Evolutionary conservation across 2,329 filamentous ascomycete genomes (phyloP), one percentile per base, ranked within the genome.

Genomic region (Alternaria brassicae): DNA sequence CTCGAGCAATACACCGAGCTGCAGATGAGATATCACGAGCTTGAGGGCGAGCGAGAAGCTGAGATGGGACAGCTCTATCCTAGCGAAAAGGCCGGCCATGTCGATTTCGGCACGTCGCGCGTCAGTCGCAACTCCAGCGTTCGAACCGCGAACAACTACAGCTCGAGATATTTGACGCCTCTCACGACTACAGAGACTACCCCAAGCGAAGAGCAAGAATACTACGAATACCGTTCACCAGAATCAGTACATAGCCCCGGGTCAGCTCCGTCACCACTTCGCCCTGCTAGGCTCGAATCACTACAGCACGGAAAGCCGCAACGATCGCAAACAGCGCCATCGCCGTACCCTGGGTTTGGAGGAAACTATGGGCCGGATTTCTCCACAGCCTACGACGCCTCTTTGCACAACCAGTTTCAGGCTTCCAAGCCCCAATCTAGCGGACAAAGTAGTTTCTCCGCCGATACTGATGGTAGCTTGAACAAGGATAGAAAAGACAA

Each of bases 1-100:
- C 73, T 84, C 8, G 78, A 82, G 42, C 79, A 81, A 45, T 82
- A 83, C 63, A 83, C 81, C 1, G 82, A 84, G 32, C 75, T 86
- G 2, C 79, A 84, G 51, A 77, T 82, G 66, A 78, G 78, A 41
- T 79, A 76, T 36, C 76, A 78, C 40, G 78, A 82, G 23, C 66
- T 81, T 30, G 72, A 80, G 49, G 74, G 67, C 13, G 72, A 77
- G 56, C 70, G 67, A 30, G 67, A 74, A 60, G 70, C 71, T 19
- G 65, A 69, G 28, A 30, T 69, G 5, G 73, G 70, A 17, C 72
- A 69, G 25, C 55, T 72, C 17, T 66, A 63, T 4, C 37, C 39
- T 8, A 68, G 66, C 17, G 70, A 72, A 25, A 68, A 60, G 45
- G 48, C 63, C 23, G 53, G 66, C 2, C 62, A 66, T 5, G 41